phyloP scores from a whole-genome alignment of 257 asterid species.

The Solanum neorickii region DNA sequence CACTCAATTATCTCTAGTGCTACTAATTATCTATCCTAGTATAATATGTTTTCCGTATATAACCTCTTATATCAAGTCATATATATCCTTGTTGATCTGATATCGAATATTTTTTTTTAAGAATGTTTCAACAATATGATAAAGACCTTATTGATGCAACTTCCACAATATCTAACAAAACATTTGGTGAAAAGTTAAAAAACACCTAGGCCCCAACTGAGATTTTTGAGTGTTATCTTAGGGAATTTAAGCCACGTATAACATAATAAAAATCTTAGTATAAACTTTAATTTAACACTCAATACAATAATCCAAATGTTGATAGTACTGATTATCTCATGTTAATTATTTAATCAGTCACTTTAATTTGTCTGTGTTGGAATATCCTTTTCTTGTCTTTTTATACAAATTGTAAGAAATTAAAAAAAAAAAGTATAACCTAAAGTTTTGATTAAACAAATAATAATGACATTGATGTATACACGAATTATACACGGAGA shows the following conservation, averaged over 20 bases:
- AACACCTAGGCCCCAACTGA: background rate
- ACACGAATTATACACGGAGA: slow-evolving; percentile 27
- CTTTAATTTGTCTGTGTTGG: background rate
- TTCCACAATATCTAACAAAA: background rate
- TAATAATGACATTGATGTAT: background rate
- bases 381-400: background rate
- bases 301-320: background rate
- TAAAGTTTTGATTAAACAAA: background rate
- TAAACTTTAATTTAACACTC: background rate
- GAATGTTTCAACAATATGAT: background rate
- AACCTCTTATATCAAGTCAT: background rate
- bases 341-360: background rate
- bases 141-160: background rate
- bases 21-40: background rate
- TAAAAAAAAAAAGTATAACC: background rate
- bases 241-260: background rate
- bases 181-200: background rate
- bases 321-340: background rate
- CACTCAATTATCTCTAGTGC: background rate
- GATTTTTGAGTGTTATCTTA: background rate
- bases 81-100: no score
- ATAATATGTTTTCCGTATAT: background rate
- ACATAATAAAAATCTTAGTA: background rate
- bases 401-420: background rate
- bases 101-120: background rate